Base-by-base conservation (phyloP, 139 green algal species). In the Dunaliella sp. region DNA sequence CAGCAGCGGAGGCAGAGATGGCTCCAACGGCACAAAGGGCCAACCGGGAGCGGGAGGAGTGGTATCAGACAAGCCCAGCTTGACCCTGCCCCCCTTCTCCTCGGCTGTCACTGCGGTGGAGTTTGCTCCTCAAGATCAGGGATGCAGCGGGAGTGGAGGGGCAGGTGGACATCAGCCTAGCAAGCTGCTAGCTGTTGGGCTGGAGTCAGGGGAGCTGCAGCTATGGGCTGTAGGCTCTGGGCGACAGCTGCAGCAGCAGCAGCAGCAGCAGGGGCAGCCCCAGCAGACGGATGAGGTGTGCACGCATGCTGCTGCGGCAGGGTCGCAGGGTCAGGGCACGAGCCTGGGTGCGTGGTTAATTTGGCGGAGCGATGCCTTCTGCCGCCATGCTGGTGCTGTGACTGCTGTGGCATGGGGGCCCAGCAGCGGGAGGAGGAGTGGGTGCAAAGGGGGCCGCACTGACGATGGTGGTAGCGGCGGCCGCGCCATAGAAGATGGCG, bases 341-440 rank as follows among this genome's bases (percentile, higher is more conserved):
- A 7, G 48, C 7, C 28, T 86, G 12, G 28, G 28, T 3, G 36
- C 48, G 31, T 26, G 65, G 81, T 59, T 83, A 59, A 22, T 94
- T 87, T 96, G 91, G 91, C 3, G 25, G 0, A 87, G 89, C 3
- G 32, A 76, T 37, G 48, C 35, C 2, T 75, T 81, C 3, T 58
- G 90, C 31, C 72, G 82, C 1, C 94, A 97, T 85, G 88, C 87
- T 26, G 92, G 83, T 1, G 85, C 92, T 0, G 93, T 97, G 38
- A 88, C 83, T 38, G 77, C 90, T 78, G 57, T 97, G 48, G 81
- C 84, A 35, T 97, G 93, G 93, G 84, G 88, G 74, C 74, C 84
- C n/a, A 80, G 84, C 7, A 32, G 76, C 7, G 78, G 79, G 0
- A 65, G 2, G 38, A 26, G 38, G 25, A 38, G 77, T 28, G 83